phyloP scores from a whole-genome alignment of 2,329 filamentous ascomycete genomes.

The Fonsecaea nubica region DNA sequence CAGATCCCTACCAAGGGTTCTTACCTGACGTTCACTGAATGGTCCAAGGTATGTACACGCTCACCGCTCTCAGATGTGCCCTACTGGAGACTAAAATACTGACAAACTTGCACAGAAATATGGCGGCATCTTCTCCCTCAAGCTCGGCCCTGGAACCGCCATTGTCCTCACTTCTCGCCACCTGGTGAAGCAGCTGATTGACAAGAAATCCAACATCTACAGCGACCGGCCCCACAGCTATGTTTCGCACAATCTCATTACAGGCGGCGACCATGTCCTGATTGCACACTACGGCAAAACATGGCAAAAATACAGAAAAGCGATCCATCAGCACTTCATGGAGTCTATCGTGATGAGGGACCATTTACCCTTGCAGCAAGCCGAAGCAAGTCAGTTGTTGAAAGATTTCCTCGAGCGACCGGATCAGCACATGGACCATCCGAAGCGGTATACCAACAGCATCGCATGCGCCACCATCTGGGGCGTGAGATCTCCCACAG shows the following conservation, averaged over 20 bases:
- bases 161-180: constrained; percentile 52
- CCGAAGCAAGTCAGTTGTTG: constrained; percentile 58
- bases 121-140: constrained; percentile 53
- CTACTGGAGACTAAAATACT: constrained; percentile 25
- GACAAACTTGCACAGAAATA: constrained; percentile 47
- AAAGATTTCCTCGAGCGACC: constrained; percentile 53
- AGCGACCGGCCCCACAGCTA: constrained; percentile 53
- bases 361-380: constrained; percentile 54
- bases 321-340: constrained; percentile 55
- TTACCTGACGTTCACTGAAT: constrained; percentile 51
- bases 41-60: constrained; percentile 44
- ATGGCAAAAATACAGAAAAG: constrained; percentile 57
- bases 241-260: constrained; percentile 53
- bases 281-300: constrained; percentile 55
- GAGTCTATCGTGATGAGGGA: constrained; percentile 51
- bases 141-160: constrained; percentile 50
- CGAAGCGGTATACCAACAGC: constrained; percentile 58
- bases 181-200: constrained; percentile 53
- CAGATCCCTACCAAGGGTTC: constrained; percentile 47
- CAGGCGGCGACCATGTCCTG: constrained; percentile 56
- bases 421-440: constrained; percentile 55
- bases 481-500: constrained; percentile 46
- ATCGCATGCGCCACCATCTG: constrained; percentile 50
- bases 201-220: constrained; percentile 55
- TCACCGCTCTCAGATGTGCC: constrained; percentile 44